A percentile compares a stretch with the other conserved stretches of the same genome.
Conservation (phyloP, 352 stramenopile genomes). For the Phytophthora aleatoria region DNA sequence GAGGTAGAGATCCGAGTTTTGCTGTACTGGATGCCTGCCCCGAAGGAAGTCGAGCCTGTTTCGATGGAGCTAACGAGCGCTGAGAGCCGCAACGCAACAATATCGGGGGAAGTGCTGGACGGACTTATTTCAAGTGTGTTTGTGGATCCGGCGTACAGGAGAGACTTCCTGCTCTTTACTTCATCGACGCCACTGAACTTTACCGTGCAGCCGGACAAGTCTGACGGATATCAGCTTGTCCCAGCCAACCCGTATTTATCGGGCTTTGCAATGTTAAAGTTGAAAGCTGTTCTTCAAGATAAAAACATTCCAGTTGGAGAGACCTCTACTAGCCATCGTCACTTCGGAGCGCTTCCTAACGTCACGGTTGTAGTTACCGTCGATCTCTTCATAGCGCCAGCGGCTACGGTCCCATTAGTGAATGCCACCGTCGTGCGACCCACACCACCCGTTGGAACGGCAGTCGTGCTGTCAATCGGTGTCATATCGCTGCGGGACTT, state of each 20-base stretch:
- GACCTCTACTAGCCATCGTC: constrained; percentile 10
- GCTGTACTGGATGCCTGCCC: constrained; percentile 22
- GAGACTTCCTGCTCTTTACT: constrained; percentile 22
- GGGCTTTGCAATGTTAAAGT: constrained; percentile 25
- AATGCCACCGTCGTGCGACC: neutral
- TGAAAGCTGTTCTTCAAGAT: constrained; percentile 34
- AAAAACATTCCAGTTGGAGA: constrained; percentile 11
- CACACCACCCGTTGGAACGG: constrained; percentile 2
- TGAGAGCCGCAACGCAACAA: constrained; percentile 20
- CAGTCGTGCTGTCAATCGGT: constrained; percentile 17
- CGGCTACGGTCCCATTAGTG: neutral
- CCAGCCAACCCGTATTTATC: constrained; percentile 30
- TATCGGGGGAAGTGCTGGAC: constrained; percentile 10
- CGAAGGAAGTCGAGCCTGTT: constrained; percentile 24
- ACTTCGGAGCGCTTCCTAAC: constrained; percentile 26
- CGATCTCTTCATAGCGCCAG: constrained; percentile 23
- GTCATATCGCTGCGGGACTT: constrained; percentile 22
- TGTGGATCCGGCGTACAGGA: constrained; percentile 18
- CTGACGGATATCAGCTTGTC: constrained; percentile 21
- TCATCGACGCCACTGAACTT: constrained; percentile 29
- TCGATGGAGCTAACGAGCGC: constrained; percentile 10
- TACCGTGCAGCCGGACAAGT: constrained; percentile 1
- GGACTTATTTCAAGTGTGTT: constrained; percentile 28
- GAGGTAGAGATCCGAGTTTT: constrained; percentile 20
- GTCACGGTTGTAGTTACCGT: constrained; percentile 25